Conservation (phyloP, 345 rosid species). For the Gossypium mustelinum region DNA sequence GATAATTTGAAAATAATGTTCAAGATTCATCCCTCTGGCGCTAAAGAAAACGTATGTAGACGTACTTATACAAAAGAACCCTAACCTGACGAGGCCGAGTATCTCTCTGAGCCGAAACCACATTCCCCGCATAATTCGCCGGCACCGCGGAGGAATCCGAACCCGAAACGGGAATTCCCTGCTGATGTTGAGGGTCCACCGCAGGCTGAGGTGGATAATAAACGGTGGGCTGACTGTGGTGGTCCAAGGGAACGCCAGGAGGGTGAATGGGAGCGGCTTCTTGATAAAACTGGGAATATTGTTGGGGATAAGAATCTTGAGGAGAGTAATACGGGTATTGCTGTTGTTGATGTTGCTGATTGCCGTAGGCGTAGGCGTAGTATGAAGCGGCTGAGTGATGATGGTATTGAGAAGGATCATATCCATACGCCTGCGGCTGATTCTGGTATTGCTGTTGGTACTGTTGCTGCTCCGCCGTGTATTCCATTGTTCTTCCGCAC, state of each 20-base stretch:
- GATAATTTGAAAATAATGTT: not conserved
- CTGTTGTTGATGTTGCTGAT: conserved; percentile 16
- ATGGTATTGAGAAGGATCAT: conserved; percentile 19
- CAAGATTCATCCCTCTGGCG: not conserved
- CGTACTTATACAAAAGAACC: not conserved
- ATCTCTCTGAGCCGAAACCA: conserved; percentile 5
- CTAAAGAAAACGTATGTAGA: not conserved
- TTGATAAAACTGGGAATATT: conserved; percentile 16
- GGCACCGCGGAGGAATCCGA: not conserved
- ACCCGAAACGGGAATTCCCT: not conserved
- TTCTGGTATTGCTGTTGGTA: conserved; percentile 22
- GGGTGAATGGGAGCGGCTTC: conserved; percentile 26
- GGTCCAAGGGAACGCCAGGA: conserved; percentile 22
- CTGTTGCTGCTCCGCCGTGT: conserved; percentile 14
- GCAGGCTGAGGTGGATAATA: conserved; percentile 10
- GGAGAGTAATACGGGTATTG: conserved; percentile 13
- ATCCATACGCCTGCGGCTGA: conserved; percentile 15
- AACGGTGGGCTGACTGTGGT: not conserved
- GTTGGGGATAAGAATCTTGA: conserved; percentile 17
- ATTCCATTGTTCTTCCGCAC: conserved; percentile 14
- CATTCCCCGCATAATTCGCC: conserved; percentile 10
- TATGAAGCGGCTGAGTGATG: conserved; percentile 18
- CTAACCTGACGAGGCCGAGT: conserved; percentile 17
- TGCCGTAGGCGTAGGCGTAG: conserved; percentile 16
- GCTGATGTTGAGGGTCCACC: conserved; percentile 4